Evolutionary conservation across 2,329 filamentous ascomycete species (phyloP).

Genomic region (Pseudogymnoascus sp.): DNA sequence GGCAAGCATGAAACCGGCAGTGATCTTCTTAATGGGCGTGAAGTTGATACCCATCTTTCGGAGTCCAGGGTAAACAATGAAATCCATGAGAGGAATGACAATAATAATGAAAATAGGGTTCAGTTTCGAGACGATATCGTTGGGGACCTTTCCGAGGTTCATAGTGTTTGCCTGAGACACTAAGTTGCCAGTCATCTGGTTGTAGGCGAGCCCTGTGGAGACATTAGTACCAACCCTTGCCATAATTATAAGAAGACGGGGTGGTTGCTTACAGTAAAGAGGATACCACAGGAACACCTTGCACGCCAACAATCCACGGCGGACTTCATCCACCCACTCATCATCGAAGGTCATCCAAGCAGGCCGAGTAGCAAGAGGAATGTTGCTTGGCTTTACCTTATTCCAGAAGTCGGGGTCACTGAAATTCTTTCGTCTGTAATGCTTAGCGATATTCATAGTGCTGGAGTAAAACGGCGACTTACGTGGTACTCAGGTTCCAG

Average conservation of each 20-base stretch:
- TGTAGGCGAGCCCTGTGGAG: constrained; percentile 42
- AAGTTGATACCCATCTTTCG: constrained; percentile 56
- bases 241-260: constrained; percentile 34
- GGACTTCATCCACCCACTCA: constrained; percentile 71
- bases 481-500: constrained; percentile 43
- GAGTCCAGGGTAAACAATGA: constrained; percentile 59
- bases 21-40: constrained; percentile 69
- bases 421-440: constrained; percentile 34
- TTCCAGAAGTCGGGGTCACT: constrained; percentile 54
- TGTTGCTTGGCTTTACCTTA: constrained; percentile 54
- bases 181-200: constrained; percentile 52
- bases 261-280: constrained; percentile 28
- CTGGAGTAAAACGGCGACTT: background rate
- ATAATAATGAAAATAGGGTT: constrained; percentile 69
- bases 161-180: constrained; percentile 58
- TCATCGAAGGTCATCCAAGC: constrained; percentile 77
- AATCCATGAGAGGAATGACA: constrained; percentile 63
- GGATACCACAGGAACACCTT: constrained; percentile 54
- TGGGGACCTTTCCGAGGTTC: constrained; percentile 62
- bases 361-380: constrained; percentile 48
- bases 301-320: constrained; percentile 60
- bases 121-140: constrained; percentile 68
- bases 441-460: background rate
- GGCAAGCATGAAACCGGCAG: constrained; percentile 58
- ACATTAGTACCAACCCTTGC: constrained; percentile 44